phyloP scores from a whole-genome alignment of 1,284 basidiomycete species.

The Pyrrhoderma noxium region DNA sequence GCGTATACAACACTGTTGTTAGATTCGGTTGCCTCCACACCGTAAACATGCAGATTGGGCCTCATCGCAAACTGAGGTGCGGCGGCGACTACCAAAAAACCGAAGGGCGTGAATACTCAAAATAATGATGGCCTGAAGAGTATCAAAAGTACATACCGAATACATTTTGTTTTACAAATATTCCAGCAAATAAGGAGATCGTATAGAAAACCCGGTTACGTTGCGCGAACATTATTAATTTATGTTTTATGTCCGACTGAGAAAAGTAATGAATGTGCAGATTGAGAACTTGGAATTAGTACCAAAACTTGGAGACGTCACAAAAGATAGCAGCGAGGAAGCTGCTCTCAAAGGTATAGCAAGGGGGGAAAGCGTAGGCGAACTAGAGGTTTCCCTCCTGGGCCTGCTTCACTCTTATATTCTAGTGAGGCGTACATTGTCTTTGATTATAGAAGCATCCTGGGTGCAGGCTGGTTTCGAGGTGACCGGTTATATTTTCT shows the following conservation, averaged over 20 bases:
- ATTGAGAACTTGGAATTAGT: background rate
- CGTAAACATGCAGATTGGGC: constrained; percentile 10
- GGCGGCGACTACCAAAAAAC: constrained; percentile 2
- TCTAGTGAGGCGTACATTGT: no score
- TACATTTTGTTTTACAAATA: constrained; percentile 3
- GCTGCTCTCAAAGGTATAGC: no score
- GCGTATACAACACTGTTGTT: no score
- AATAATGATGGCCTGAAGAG: background rate
- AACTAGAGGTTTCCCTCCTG: no score
- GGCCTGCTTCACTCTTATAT: no score
- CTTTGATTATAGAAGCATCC: no score
- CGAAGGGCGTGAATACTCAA: background rate
- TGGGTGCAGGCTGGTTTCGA: no score
- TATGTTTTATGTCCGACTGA: background rate
- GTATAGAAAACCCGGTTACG: constrained; percentile 10
- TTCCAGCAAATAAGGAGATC: constrained; percentile 1
- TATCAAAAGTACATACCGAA: constrained; percentile 1
- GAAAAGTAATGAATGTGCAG: constrained; percentile 2
- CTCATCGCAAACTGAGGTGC: constrained; percentile 11
- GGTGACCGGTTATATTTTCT: no score
- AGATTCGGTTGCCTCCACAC: constrained; percentile 3
- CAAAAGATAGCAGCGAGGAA: no score
- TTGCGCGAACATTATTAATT: constrained; percentile 9
- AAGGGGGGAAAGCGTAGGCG: no score
- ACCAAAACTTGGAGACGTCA: no score